Conservation (phyloP, 306 rosid genomes). For the Gynostemma pentaphyllum region DNA sequence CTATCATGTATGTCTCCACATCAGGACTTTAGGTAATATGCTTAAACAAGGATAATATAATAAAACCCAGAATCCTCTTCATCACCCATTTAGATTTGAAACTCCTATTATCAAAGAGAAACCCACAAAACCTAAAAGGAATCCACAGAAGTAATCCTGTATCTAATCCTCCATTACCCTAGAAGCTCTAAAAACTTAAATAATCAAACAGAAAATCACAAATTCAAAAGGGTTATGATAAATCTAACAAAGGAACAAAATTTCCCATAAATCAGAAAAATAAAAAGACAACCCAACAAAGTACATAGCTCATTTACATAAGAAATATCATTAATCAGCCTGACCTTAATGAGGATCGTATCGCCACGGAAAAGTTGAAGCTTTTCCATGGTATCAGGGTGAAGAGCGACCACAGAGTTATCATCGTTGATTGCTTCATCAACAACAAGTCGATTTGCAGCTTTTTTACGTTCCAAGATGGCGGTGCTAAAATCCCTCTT, state of each 20-base stretch:
- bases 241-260: background rate
- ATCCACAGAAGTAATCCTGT: background rate
- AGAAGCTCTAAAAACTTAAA: background rate
- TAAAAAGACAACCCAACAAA: background rate
- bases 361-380: conserved; percentile 90
- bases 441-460: conserved; percentile 76
- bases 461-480: conserved; percentile 86
- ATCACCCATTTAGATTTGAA: background rate
- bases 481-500: conserved; percentile 85
- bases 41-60: background rate
- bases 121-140: background rate
- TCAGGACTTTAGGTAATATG: background rate
- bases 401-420: conserved; percentile 88
- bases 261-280: background rate
- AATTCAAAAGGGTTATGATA: background rate
- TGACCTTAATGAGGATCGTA: conserved; percentile 79
- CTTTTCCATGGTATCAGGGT: conserved; percentile 85
- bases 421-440: conserved; percentile 91
- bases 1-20: background rate
- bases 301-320: background rate
- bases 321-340: background rate
- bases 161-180: background rate
- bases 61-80: background rate
- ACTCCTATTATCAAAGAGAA: background rate
- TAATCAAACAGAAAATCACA: background rate